phyloP scores from a whole-genome alignment of 768 basidiomycete genomes.

The Rhodosporidiobolus sp. region DNA sequence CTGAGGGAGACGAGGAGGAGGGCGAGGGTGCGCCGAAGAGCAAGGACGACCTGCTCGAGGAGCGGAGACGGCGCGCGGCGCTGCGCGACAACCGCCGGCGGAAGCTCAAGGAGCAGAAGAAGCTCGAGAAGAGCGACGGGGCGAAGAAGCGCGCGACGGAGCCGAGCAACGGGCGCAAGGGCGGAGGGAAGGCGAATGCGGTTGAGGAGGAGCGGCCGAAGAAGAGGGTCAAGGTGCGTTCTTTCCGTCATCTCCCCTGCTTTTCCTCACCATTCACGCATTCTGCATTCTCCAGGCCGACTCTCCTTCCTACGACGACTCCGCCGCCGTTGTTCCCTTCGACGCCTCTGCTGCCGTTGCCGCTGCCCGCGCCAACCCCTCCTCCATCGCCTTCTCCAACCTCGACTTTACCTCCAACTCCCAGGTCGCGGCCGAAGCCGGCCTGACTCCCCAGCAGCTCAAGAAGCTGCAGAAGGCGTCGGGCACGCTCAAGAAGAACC shows the following conservation, averaged over 20 bases:
- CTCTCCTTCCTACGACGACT: conserved; percentile 14
- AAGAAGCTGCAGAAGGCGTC: conserved; percentile 50
- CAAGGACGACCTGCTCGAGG: conserved; percentile 78
- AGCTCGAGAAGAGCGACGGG: conserved; percentile 53
- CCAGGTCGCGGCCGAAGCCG: conserved; percentile 21
- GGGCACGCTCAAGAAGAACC: conserved; percentile 49
- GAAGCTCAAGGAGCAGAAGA: conserved; percentile 77
- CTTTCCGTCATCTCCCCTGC: not conserved
- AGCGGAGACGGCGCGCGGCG: conserved; percentile 70
- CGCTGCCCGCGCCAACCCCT: conserved; percentile 55
- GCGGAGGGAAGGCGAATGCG: conserved; percentile 41
- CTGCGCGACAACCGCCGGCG: conserved; percentile 80
- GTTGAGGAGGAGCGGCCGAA: conserved; percentile 50
- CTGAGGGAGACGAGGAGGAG: conserved; percentile 25
- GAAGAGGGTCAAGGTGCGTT: conserved; percentile 34
- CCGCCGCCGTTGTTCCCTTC: conserved; percentile 18
- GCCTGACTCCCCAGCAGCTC: conserved; percentile 24
- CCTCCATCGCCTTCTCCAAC: conserved; percentile 62
- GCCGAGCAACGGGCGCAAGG: conserved; percentile 39
- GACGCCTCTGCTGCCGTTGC: conserved; percentile 35
- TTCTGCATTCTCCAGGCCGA: conserved; percentile 7
- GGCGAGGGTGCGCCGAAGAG: conserved; percentile 48
- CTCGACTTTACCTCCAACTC: conserved; percentile 54
- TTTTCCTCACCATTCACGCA: not conserved
- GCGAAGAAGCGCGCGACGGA: conserved; percentile 42